These are phyloP conservation scores for Candida morakotiae DNA, from an alignment of 805 yeast species.

Conservation along the genomic window DNA sequence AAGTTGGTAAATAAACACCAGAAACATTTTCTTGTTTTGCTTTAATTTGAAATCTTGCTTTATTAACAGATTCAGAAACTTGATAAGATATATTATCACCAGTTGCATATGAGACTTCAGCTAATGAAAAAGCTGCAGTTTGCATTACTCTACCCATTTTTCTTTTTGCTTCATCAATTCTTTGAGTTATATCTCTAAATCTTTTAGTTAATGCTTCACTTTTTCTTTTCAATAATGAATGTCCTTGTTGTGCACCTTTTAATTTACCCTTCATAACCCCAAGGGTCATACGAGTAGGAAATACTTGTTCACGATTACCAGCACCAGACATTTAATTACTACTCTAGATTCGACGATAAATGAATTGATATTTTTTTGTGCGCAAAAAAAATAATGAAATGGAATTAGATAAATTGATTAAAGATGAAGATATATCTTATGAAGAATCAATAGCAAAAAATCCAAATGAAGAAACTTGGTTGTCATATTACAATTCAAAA, in stretches of 20 bases:
- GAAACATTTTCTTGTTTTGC: slow-evolving; percentile 95
- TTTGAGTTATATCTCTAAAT: slow-evolving; percentile 89
- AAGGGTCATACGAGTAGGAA: slow-evolving; percentile 97
- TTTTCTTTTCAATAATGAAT: slow-evolving; percentile 86
- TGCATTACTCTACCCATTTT: slow-evolving; percentile 99
- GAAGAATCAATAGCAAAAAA: slow-evolving; percentile 34
- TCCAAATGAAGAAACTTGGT: slow-evolving; percentile 39
- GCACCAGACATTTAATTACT: slow-evolving; percentile 52
- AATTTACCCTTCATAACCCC: slow-evolving; percentile 92
- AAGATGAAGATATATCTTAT: slow-evolving; percentile 25
- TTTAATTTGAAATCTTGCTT: slow-evolving; percentile 84
- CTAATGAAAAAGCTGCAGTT: slow-evolving; percentile 94
- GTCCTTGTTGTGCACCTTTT: slow-evolving; percentile 97
- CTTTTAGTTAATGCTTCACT: slow-evolving; percentile 96
- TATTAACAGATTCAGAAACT: slow-evolving; percentile 89
- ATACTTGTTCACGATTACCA: slow-evolving; percentile 88
- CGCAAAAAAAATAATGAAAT: neutral
- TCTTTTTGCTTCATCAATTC: slow-evolving; percentile 92
- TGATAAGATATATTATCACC: slow-evolving; percentile 95
- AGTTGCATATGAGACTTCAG: slow-evolving; percentile 96
- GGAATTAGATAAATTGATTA: slow-evolving; percentile 12
- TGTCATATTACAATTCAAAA: slow-evolving; percentile 38
- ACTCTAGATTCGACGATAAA: neutral
- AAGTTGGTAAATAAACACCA: slow-evolving; percentile 92
- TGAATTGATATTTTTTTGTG: neutral